Conservation (phyloP, 495 filamentous ascomycete genomes). For the Trichoderma erinaceum region DNA sequence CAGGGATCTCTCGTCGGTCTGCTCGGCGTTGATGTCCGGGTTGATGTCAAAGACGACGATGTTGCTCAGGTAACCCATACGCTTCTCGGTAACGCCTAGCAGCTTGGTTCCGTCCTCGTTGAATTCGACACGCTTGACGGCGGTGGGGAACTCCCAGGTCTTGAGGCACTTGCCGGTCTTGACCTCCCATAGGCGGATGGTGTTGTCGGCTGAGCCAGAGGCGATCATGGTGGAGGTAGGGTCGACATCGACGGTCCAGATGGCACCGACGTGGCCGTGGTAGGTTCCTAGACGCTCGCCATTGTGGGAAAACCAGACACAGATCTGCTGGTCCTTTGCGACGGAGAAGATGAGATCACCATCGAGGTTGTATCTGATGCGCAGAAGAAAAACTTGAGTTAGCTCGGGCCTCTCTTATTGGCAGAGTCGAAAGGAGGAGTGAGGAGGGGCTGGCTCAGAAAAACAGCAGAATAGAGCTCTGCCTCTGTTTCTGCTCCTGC, state of each 20-base stretch:
- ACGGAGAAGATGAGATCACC: slow-evolving; percentile 97
- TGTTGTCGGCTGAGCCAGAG: slow-evolving; percentile 95
- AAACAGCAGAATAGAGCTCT: background rate
- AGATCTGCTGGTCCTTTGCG: slow-evolving; percentile 94
- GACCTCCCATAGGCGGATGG: slow-evolving; percentile 93
- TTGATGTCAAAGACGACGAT: slow-evolving; percentile 86
- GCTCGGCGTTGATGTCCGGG: slow-evolving; percentile 71
- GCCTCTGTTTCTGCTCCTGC: background rate
- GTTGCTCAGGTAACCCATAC: slow-evolving; percentile 88
- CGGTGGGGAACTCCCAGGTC: slow-evolving; percentile 93
- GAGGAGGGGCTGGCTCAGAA: background rate
- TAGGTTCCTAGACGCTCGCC: slow-evolving; percentile 95
- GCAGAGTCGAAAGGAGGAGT: background rate
- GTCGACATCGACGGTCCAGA: slow-evolving; percentile 98
- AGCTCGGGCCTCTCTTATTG: background rate
- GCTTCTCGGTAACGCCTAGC: slow-evolving; percentile 93
- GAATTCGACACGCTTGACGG: slow-evolving; percentile 95
- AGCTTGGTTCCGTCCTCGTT: slow-evolving; percentile 83
- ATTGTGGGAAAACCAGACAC: slow-evolving; percentile 90
- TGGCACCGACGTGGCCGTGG: slow-evolving; percentile 90
- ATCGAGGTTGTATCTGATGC: slow-evolving; percentile 75
- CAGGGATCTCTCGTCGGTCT: slow-evolving; percentile 72
- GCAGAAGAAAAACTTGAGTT: slow-evolving; percentile 1
- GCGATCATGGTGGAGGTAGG: slow-evolving; percentile 90
- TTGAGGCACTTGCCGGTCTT: slow-evolving; percentile 88